Evolutionary conservation across 352 stramenopile species (phyloP), one percentile per base, ranked within the genome.

Genomic region (Peronosclerospora sorghi): DNA sequence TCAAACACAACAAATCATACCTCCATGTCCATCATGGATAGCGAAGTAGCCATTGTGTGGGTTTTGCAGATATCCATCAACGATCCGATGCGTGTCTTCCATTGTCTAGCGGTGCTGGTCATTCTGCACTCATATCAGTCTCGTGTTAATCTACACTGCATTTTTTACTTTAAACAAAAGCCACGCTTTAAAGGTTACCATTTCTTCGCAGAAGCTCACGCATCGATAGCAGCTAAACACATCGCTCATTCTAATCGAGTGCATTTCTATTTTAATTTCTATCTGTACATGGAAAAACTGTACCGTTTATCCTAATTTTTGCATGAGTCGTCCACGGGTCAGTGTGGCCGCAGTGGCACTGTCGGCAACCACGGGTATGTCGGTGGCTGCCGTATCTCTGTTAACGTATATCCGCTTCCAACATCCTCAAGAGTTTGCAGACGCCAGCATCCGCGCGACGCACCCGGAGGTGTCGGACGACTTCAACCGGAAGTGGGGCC

Each of bases 331-430:
- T 34, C 60, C 54, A 17, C 66, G 70, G 24, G 48, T 76, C 38
- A 86, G 62, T 35, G 29, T 89, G 41, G 37, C 62, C 9, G 71
- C 67, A 5, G 58, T 85, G 15, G 73, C 73, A 40, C 65, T 89
- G 56, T 86, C 77, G 18, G 76, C 71, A 18, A 56, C 73, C 14
- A 89, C 81, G 49, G 81, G 81, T 48, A 89, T 86, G 78, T 87
- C 75, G 37, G 55, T 81, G 26, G 76, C 81, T 6, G 75, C 72
- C 35, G 81, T 93, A n/a, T 86, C 69, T 14, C 56, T 93, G 36
- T 62, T 93, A 32, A 58, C 70, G 21, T 89, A 91, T 64, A 64
- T 83, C 28, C 77, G 81, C 52, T 89, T 90, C 51, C 57, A 89
- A 62, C 67, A 87, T 51, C 78, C 81, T 18, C 51, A 89, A 54